Evolutionary conservation across 228 moss, liverwort and hornwort species (phyloP).

Genomic region (Sphagnum magellanicum): DNA sequence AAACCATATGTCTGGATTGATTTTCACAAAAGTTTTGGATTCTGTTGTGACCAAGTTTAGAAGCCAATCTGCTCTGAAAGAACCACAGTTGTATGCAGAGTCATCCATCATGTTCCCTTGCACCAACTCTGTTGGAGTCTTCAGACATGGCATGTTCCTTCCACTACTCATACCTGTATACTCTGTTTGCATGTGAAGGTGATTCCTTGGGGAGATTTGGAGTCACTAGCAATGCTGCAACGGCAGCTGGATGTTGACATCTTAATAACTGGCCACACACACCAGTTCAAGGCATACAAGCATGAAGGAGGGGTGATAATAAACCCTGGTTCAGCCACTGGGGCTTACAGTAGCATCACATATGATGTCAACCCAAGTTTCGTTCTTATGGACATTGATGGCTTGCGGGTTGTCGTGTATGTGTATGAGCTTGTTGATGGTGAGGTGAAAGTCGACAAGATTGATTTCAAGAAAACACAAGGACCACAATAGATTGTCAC

Average conservation of each 20-base stretch:
- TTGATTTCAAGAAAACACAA: slow-evolving; percentile 56
- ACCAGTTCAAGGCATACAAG: slow-evolving; percentile 57
- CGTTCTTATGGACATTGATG: slow-evolving; percentile 56
- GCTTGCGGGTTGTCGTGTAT: slow-evolving; percentile 50
- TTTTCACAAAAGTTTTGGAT: no score
- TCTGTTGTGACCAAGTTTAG: no score
- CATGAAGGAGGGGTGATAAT: slow-evolving; percentile 57
- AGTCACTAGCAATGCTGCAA: slow-evolving; percentile 49
- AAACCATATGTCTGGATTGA: no score
- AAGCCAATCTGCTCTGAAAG: no score
- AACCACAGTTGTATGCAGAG: not conserved
- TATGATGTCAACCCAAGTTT: slow-evolving; percentile 58
- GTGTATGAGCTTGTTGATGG: slow-evolving; percentile 55
- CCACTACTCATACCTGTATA: no score
- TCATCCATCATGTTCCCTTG: not conserved
- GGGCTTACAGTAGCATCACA: slow-evolving; percentile 57
- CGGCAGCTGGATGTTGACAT: slow-evolving; percentile 54
- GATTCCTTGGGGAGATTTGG: slow-evolving; percentile 55
- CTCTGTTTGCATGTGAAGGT: slow-evolving; percentile 19
- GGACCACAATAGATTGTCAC: not conserved
- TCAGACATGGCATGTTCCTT: no score
- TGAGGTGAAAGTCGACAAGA: slow-evolving; percentile 57
- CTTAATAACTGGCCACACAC: slow-evolving; percentile 51
- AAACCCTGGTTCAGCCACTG: slow-evolving; percentile 58
- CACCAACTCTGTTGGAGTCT: not conserved